Conservation (phyloP, 148 eudicot genomes). For the Nepenthes mirabilis region DNA sequence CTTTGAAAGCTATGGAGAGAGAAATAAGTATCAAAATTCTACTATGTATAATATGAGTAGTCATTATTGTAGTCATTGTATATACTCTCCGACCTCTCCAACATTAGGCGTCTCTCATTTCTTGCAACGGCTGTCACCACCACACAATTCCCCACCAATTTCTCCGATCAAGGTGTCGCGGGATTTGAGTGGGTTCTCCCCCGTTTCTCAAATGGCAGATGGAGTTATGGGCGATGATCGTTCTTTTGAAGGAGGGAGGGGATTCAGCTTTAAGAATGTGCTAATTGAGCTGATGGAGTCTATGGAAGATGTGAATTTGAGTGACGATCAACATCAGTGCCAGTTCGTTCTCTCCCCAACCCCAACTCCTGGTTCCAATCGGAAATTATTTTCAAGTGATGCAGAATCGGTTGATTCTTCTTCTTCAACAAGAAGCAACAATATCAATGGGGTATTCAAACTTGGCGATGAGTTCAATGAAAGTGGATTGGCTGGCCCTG, state of each 20-base stretch:
- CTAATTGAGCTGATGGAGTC: background rate
- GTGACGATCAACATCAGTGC: background rate
- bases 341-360: background rate
- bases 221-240: background rate
- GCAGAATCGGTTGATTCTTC: background rate
- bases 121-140: background rate
- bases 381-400: background rate
- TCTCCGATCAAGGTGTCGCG: background rate
- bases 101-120: background rate
- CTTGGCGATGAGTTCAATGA: background rate
- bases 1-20: background rate
- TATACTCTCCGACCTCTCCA: background rate
- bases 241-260: background rate
- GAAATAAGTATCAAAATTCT: background rate
- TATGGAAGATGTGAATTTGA: background rate
- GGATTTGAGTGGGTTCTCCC: background rate
- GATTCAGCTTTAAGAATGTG: background rate
- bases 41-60: background rate
- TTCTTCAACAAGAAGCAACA: background rate
- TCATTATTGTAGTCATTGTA: background rate
- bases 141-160: background rate
- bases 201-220: background rate
- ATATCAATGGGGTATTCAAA: background rate
- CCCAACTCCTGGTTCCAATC: background rate
- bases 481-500: constrained; percentile 3